Base-by-base conservation (phyloP, 73 alveolate genomes). In the Effrenium voratum region DNA sequence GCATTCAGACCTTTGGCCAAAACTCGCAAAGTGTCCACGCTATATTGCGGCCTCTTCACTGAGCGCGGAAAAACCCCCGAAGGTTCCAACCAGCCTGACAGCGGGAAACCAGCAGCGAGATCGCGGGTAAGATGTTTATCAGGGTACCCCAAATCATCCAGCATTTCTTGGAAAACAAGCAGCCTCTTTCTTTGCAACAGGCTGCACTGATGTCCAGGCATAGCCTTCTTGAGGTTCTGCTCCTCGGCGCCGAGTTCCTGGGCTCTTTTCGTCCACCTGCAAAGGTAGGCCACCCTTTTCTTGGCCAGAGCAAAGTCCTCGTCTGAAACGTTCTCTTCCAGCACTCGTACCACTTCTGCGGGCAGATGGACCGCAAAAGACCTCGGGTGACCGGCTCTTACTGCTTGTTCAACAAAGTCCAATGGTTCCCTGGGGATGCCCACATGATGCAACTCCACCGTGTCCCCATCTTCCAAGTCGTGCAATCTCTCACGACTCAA, bases 341-440 rank as follows among this genome's bases (percentile, higher is more conserved):
- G 40, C 86, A 75, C 41, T 2, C 36, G 34, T 40, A 2, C 59
- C 13, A 75, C 59, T 36, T 43, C 86, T 2, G 36, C 86, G 22
- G 6, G 6, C 5, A 75, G 86, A 36, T 75, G 86, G 2, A 75
- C 2, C 60, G 86, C 86, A 43, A 75, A 2, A 12, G 60, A 41
- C 22, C 86, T 75, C 28, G 86, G 86, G 36, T 75, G 86, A 1
- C 86, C 86, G n/a, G n/a, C n/a, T n/a, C n/a, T n/a, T n/a, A n/a
- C n/a, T n/a, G n/a, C n/a, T n/a, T n/a, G n/a, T n/a, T n/a, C n/a
- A n/a, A n/a, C n/a, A n/a, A n/a, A n/a, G n/a, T n/a, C n/a, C n/a
- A n/a, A n/a, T n/a, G n/a, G n/a, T n/a, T n/a, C n/a, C n/a, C n/a
- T n/a, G n/a, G n/a, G n/a, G n/a, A n/a, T n/a, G n/a, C n/a, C n/a